Evolutionary conservation across 345 rosid species (phyloP).

Genomic region (Arabis alpina): DNA sequence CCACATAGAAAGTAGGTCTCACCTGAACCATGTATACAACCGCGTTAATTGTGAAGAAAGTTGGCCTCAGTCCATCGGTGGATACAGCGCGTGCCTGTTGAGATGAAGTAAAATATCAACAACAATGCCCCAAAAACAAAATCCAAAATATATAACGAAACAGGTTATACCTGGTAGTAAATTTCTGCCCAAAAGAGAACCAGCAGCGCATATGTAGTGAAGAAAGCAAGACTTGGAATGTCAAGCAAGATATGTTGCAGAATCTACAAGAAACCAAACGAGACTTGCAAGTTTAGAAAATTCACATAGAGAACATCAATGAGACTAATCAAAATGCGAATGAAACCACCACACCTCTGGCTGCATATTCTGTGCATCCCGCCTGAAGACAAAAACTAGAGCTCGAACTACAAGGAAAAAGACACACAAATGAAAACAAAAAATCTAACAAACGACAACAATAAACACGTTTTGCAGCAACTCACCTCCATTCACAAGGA

Average conservation of each 20-base stretch:
- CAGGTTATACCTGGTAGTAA: constrained; percentile 64
- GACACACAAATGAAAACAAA: constrained; percentile 4
- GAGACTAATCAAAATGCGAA: constrained; percentile 7
- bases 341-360: constrained; percentile 54
- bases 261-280: constrained; percentile 51
- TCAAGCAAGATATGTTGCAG: constrained; percentile 75
- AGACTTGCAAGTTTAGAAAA: constrained; percentile 23
- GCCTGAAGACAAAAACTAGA: constrained; percentile 68
- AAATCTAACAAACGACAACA: not conserved
- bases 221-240: constrained; percentile 74
- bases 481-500: constrained; percentile 84
- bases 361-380: constrained; percentile 59
- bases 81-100: constrained; percentile 84
- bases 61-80: constrained; percentile 84
- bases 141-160: not conserved
- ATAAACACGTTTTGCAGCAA: not conserved
- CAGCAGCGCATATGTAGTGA: constrained; percentile 76
- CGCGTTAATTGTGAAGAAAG: constrained; percentile 79
- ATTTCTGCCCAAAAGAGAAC: constrained; percentile 91
- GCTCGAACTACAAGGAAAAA: constrained; percentile 61
- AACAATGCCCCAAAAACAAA: not conserved
- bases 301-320: not conserved
- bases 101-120: constrained; percentile 15
- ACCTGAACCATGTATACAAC: constrained; percentile 82
- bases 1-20: constrained; percentile 35